A percentile compares a stretch with the other conserved stretches of the same genome.
phyloP scores from a whole-genome alignment of 2,329 filamentous ascomycete species.

The Hypoxylon sp. region DNA sequence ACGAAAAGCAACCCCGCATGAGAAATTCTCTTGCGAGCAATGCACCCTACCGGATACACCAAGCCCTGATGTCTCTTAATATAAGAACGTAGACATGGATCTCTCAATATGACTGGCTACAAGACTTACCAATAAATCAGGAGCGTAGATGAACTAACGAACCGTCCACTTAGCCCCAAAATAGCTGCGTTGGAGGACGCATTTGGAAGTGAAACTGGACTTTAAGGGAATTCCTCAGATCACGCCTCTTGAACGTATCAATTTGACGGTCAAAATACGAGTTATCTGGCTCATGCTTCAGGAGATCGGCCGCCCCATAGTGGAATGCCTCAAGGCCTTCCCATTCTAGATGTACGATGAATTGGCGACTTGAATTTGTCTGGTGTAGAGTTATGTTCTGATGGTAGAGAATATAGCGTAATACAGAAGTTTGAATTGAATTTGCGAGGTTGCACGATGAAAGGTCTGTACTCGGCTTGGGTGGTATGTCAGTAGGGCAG shows the following conservation, averaged over 20 bases:
- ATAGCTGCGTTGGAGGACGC: not conserved
- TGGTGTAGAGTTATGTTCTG: not conserved
- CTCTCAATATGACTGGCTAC: not conserved
- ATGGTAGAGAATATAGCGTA: not conserved
- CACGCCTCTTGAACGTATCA: not conserved
- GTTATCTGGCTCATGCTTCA: not conserved
- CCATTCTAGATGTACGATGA: constrained; percentile 1
- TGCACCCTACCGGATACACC: too few species aligned
- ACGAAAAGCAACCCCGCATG: too few species aligned
- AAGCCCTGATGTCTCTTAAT: too few species aligned
- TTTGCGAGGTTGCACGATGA: not conserved
- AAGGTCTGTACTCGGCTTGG: not conserved
- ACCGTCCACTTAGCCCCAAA: not conserved
- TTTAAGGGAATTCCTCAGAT: not conserved
- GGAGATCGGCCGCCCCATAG: not conserved
- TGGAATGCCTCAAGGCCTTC: not conserved
- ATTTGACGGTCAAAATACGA: not conserved
- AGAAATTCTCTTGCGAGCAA: too few species aligned
- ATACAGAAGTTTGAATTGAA: not conserved
- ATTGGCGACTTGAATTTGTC: not conserved
- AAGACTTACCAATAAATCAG: not conserved
- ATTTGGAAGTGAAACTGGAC: not conserved
- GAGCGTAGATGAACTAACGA: not conserved
- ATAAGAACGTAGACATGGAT: too few species aligned
- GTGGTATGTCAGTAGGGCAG: not conserved